Percentiles rank a stretch among this genome's conserved stretches.
Evolutionary conservation across 1,139 yeast species (phyloP).

Genomic region (Nematodospora anomalae): DNA sequence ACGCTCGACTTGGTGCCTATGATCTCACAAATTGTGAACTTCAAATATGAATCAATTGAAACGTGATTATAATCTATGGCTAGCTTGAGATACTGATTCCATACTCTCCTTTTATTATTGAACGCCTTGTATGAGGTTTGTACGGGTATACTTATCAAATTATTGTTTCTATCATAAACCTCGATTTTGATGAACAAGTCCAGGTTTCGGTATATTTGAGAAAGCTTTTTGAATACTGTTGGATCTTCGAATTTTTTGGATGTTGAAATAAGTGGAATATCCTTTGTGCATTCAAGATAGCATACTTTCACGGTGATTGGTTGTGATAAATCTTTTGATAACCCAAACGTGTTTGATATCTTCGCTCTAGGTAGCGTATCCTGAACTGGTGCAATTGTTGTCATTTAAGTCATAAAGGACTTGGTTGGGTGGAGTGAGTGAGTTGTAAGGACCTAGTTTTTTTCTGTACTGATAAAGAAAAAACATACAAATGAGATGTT

Average conservation of each 20-base stretch:
- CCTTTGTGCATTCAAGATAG: constrained; percentile 27
- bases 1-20: constrained; percentile 49
- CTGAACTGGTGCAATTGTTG: constrained; percentile 3
- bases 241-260: constrained; percentile 62
- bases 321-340: constrained; percentile 67
- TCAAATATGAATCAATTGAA: constrained; percentile 58
- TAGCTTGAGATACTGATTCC: constrained; percentile 63
- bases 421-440: constrained; percentile 4
- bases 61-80: constrained; percentile 73
- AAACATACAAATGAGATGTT: too few relatives aligned
- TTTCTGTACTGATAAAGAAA: not conserved
- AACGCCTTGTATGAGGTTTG: constrained; percentile 67
- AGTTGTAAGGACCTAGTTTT: not conserved
- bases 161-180: constrained; percentile 56
- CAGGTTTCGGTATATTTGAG: constrained; percentile 52
- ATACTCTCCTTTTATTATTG: constrained; percentile 39
- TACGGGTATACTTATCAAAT: constrained; percentile 65
- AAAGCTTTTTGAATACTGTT: constrained; percentile 44
- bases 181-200: constrained; percentile 66
- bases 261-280: constrained; percentile 39
- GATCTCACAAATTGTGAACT: constrained; percentile 66
- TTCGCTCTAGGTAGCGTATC: constrained; percentile 4
- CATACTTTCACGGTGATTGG: constrained; percentile 46
- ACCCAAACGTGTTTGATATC: constrained; percentile 61
- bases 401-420: constrained; percentile 1